Conservation (phyloP, 2,329 filamentous ascomycete genomes). For the Hymenoscyphus infarciens region DNA sequence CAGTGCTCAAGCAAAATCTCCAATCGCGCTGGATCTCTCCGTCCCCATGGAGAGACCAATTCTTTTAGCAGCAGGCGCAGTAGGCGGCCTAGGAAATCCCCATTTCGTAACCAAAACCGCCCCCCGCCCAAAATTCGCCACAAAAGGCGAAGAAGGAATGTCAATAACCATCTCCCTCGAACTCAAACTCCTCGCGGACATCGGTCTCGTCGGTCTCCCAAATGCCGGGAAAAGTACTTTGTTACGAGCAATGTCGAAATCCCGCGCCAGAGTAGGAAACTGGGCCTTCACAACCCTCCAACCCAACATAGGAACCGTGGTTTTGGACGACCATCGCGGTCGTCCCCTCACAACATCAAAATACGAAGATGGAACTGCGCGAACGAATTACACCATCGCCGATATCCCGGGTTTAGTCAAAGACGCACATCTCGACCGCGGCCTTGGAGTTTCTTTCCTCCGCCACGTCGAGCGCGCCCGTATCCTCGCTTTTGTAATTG, state of each 20-base stretch:
- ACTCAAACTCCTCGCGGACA: slow-evolving; percentile 90
- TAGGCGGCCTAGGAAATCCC: slow-evolving; percentile 89
- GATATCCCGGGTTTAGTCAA: slow-evolving; percentile 94
- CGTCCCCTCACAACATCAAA: slow-evolving; percentile 52
- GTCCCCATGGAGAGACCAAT: slow-evolving; percentile 78
- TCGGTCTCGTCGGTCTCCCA: slow-evolving; percentile 89
- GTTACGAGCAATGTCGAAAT: slow-evolving; percentile 81
- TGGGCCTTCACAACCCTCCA: slow-evolving; percentile 97
- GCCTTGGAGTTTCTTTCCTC: slow-evolving; percentile 86
- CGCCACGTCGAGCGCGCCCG: slow-evolving; percentile 92
- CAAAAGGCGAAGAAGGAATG: slow-evolving; percentile 76
- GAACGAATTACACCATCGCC: slow-evolving; percentile 85
- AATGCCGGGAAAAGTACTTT: slow-evolving; percentile 97
- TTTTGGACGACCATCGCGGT: slow-evolving; percentile 82
- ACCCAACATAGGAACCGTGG: slow-evolving; percentile 92
- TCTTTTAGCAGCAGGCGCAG: slow-evolving; percentile 79
- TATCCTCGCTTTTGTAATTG: slow-evolving; percentile 89
- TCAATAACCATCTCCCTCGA: slow-evolving; percentile 81
- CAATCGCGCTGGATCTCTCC: slow-evolving; percentile 70
- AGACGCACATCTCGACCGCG: slow-evolving; percentile 86
- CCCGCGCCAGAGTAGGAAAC: slow-evolving; percentile 80
- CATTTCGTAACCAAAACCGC: slow-evolving; percentile 80
- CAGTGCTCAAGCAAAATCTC: slow-evolving; percentile 60
- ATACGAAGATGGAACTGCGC: slow-evolving; percentile 48
- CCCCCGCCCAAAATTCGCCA: slow-evolving; percentile 80